Base-by-base conservation (phyloP, 768 basidiomycete species). In the Mycena pura region DNA sequence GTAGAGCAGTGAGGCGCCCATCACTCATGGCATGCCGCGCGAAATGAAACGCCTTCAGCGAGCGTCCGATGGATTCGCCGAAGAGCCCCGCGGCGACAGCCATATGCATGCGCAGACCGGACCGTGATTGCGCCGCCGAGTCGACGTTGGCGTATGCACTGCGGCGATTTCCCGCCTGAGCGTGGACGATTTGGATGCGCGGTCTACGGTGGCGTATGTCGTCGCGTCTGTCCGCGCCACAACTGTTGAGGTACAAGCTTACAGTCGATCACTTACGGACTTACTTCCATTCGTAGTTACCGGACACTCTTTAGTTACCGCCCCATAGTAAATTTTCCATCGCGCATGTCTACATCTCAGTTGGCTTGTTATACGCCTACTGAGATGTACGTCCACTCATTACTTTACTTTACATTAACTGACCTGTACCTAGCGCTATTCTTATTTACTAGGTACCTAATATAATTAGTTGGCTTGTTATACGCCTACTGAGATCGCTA, bases 121-220 rank as follows among this genome's bases (percentile, higher is more conserved):
- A 40, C 52, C 19, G 48, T 28, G 17, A 61, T n/a, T n/a, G n/a
- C n/a, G n/a, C n/a, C n/a, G n/a, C n/a, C n/a, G n/a, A n/a, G n/a
- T n/a, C n/a, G n/a, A n/a, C n/a, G n/a, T n/a, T n/a, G n/a, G n/a
- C n/a, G n/a, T n/a, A n/a, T n/a, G n/a, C n/a, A n/a, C n/a, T n/a
- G n/a, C 67, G 25, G 45, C 50, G 45, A 68, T 68, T n/a, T 68
- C n/a, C n/a, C n/a, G n/a, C n/a, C n/a, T n/a, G n/a, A n/a, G 61
- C 27, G 57, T 61, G 51, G 25, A 9, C 40, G 62, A 31, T 31
- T 31, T 17, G 62, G 62, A 5, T 48, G 22, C 27, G 48, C 60
- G 49, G 63, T 61, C 29, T 21, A 44, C 60, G 49, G 63, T 61
- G 4, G 32, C 24, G 29, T 68, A 68, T 27, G 41, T 47, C 3